Evolutionary conservation across 2,329 filamentous ascomycete genomes (phyloP).

Genomic region (Aspergillus unguis): DNA sequence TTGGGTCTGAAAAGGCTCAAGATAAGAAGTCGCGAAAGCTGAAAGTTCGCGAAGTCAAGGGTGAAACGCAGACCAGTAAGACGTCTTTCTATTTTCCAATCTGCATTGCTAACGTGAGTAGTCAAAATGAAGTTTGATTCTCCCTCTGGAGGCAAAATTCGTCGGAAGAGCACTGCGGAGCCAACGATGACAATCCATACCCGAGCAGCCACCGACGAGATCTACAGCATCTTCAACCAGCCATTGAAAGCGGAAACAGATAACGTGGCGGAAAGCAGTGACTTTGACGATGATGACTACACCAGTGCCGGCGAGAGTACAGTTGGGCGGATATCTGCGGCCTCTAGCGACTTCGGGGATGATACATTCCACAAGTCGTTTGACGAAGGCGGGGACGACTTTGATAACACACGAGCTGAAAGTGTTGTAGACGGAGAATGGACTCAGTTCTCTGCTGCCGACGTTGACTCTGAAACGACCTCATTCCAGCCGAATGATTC

Average conservation of each 20-base stretch:
- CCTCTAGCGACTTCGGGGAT: slow-evolving; percentile 63
- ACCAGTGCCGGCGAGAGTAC: slow-evolving; percentile 85
- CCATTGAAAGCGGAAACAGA: slow-evolving; percentile 59
- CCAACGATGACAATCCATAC: slow-evolving; percentile 99
- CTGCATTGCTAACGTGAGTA: slow-evolving; percentile 33
- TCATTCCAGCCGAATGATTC: slow-evolving; percentile 17
- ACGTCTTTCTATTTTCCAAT: background rate
- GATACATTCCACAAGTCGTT: slow-evolving; percentile 46
- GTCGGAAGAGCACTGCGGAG: slow-evolving; percentile 71
- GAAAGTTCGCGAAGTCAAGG: slow-evolving; percentile 78
- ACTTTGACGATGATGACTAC: slow-evolving; percentile 69
- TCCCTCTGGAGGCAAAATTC: slow-evolving; percentile 77
- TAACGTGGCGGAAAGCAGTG: slow-evolving; percentile 59
- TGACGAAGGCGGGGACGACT: slow-evolving; percentile 45
- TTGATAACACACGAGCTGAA: slow-evolving; percentile 46
- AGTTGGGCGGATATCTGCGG: slow-evolving; percentile 65
- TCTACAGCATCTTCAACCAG: slow-evolving; percentile 95
- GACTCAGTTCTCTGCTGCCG: slow-evolving; percentile 79
- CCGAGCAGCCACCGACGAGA: slow-evolving; percentile 90
- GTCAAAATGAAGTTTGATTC: slow-evolving; percentile 93
- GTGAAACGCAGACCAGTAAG: slow-evolving; percentile 86
- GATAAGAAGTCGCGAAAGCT: slow-evolving; percentile 57
- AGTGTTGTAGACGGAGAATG: slow-evolving; percentile 67
- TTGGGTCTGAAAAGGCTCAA: slow-evolving; percentile 21
- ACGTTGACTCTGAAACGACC: slow-evolving; percentile 57